These are phyloP conservation scores for Xylaria nigripes DNA, from an alignment of 495 filamentous ascomycete species.

Conservation along the genomic window DNA sequence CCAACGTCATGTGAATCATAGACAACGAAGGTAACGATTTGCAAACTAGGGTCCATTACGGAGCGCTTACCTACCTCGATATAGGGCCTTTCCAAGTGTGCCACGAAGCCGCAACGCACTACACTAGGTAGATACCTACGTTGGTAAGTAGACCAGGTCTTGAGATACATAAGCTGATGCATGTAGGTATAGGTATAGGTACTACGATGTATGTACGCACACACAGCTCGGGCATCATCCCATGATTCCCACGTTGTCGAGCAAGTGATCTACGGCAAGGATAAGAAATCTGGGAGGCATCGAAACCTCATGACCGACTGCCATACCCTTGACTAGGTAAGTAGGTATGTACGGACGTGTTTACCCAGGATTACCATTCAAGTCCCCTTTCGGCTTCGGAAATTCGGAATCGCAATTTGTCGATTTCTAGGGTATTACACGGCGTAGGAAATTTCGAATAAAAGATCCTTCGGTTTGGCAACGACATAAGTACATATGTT, in stretches of 20 bases:
- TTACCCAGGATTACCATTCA: too few species aligned
- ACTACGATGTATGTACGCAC: background rate
- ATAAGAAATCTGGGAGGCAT: background rate
- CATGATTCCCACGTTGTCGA: constrained; percentile 5
- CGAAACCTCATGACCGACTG: background rate
- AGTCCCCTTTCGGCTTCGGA: background rate
- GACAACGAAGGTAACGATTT: background rate
- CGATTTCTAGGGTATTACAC: background rate
- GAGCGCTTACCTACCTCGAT: background rate
- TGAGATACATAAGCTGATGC: background rate
- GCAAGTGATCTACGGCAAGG: background rate
- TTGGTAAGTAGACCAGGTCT: background rate
- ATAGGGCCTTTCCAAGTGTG: background rate
- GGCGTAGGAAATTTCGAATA: background rate
- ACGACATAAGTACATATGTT: too few species aligned
- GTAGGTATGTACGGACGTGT: too few species aligned
- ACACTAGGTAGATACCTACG: background rate
- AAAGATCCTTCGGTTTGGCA: too few species aligned
- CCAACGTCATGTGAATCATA: background rate
- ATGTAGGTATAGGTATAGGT: background rate
- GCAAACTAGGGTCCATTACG: background rate
- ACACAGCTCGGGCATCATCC: background rate
- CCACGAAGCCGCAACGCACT: constrained; percentile 3
- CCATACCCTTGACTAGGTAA: background rate
- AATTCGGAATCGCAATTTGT: background rate